Percentiles rank a stretch among this genome's conserved stretches.
Conservation (phyloP, 495 filamentous ascomycete genomes). For the Choiromyces venosus region DNA sequence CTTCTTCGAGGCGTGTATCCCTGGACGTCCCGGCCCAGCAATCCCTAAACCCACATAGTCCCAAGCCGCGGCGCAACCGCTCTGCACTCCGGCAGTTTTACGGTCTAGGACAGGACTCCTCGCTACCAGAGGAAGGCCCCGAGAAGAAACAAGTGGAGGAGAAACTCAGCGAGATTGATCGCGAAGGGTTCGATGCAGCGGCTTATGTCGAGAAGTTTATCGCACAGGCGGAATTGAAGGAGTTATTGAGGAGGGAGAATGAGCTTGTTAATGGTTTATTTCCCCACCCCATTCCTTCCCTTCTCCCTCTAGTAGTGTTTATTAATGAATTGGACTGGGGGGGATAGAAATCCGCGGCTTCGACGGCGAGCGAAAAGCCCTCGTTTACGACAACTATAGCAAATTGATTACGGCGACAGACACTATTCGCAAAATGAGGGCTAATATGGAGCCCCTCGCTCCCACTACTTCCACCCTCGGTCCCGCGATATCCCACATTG, state of each 20-base stretch:
- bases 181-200: constrained; percentile 51
- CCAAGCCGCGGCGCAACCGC: constrained; percentile 58
- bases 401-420: constrained; percentile 93
- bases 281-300: neutral
- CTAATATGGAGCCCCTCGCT: constrained; percentile 67
- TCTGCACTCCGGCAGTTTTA: constrained; percentile 92
- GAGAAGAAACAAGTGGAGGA: constrained; percentile 35
- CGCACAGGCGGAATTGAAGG: constrained; percentile 58
- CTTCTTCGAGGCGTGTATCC: constrained; percentile 49
- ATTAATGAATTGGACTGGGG: neutral
- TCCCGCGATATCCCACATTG: constrained; percentile 73
- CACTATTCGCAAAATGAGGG: constrained; percentile 80
- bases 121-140: constrained; percentile 25
- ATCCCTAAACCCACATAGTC: constrained; percentile 40
- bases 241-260: constrained; percentile 59
- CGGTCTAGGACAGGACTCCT: constrained; percentile 53
- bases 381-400: constrained; percentile 97
- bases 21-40: constrained; percentile 45
- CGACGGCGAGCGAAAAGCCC: constrained; percentile 89
- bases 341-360: constrained; percentile 71
- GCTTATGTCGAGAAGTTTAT: constrained; percentile 62
- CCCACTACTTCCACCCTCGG: constrained; percentile 67
- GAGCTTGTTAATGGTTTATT: constrained; percentile 52
- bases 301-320: neutral
- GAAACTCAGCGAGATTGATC: constrained; percentile 53